Base-by-base conservation (phyloP, 225 moss, liverwort and hornwort genomes). In the Thuidium tamariscinum region DNA sequence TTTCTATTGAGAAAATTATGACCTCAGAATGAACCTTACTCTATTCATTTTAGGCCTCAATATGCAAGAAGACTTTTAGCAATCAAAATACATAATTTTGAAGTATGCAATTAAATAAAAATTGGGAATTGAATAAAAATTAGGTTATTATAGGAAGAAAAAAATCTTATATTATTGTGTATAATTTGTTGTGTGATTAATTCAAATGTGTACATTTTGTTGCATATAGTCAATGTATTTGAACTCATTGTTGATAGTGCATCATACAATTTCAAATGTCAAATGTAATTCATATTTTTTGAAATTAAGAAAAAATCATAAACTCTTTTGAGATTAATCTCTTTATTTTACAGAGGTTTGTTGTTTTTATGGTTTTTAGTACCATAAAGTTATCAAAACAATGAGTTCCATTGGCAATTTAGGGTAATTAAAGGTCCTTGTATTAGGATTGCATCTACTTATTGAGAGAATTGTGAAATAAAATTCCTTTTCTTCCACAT, bases 351-450 rank as follows among this genome's bases (percentile, higher is more conserved):
- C 22, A 16, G 42, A 27, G 0, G 9, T 16, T 0, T 42, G 0
- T 70, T 16, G 5, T 10, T 44, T 71, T 16, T 41, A 70, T 70
- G 27, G 0, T 49, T 27, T 70, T 5, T 10, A 16, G 10, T 44
- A 27, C 2, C 4, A 4, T 27, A 5, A 27, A 27, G 16, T 44
- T 5, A 42, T 9, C 10, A 44, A 44, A 69, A 44, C 5, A 27
- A 71, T 9, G 5, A 71, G 3, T 44, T 0, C 0, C 13, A 2
- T 44, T 44, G 5, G 2, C 27, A 27, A 9, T 71, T 27, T 44
- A 44, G 27, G 5, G 0, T 5, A 2, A n/a, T n/a, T n/a, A n/a
- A 44, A 71, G 0, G 9, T 44, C 16, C 2, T 0, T 4, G 3
- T 5, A 27, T 1, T 5, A 9, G 1, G 1, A 42, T 10, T 27